These are phyloP conservation scores for Boletus eberwhitei DNA, from an alignment of 768 basidiomycete species.

Conservation along the genomic window DNA sequence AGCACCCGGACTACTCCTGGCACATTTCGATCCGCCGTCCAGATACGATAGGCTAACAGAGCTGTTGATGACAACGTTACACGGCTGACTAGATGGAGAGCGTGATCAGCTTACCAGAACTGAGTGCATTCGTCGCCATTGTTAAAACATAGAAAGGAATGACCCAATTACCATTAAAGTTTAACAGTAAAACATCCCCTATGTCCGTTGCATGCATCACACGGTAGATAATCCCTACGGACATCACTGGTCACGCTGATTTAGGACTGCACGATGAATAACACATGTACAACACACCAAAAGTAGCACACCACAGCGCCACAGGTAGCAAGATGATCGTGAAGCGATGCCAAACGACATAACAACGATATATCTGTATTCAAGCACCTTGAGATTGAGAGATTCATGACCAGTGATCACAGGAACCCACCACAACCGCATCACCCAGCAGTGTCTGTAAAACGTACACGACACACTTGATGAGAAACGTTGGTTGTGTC, in stretches of 20 bases:
- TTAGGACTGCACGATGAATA: not conserved
- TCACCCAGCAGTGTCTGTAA: constrained; percentile 26
- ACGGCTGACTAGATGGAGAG: not conserved
- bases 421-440: constrained; percentile 12
- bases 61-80: not conserved
- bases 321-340: constrained; percentile 10
- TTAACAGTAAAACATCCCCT: not conserved
- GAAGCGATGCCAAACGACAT: constrained; percentile 17
- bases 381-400: not conserved
- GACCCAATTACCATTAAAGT: constrained; percentile 5
- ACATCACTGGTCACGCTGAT: constrained; percentile 5
- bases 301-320: constrained; percentile 17
- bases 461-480: constrained; percentile 26
- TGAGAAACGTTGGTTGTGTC: constrained; percentile 28
- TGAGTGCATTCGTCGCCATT: constrained; percentile 19
- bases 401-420: not conserved
- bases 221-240: constrained; percentile 8
- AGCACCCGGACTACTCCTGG: constrained; percentile 11
- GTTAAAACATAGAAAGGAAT: constrained; percentile 19
- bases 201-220: not conserved
- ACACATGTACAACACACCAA: constrained; percentile 9
- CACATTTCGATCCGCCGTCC: constrained; percentile 2
- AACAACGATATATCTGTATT: constrained; percentile 24
- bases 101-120: constrained; percentile 12
- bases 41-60: constrained; percentile 20